Base-by-base conservation (phyloP, 768 basidiomycete genomes). In the Lentinus brumalis region DNA sequence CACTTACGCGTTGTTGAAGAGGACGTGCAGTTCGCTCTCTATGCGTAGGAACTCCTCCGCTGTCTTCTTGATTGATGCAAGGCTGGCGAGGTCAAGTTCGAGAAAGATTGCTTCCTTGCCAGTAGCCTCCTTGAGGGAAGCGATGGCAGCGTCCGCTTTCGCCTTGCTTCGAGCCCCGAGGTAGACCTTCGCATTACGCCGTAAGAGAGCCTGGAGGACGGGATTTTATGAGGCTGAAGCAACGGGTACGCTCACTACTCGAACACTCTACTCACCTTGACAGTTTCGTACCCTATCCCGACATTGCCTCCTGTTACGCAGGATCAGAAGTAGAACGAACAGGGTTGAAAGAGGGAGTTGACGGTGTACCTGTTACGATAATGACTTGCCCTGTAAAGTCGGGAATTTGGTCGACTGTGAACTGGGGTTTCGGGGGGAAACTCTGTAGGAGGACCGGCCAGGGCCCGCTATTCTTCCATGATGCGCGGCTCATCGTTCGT, bases 181-280 rank as follows among this genome's bases (percentile, higher is more conserved):
- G 66, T 91, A 90, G 0, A 91, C 88, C 53, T 81, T 87, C 9
- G 87, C 88, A 66, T 87, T 83, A 64, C 83, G 84, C 16, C 66
- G 52, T 15, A 90, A 74, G 2, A 89, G 78, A 2, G 74, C 79
- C 83, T 86, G 60, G 16, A 8, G 21, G n/a, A 3, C 32, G 10
- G 12, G 12, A 41, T 7, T 42, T 4, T 39, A 29, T 42, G 16
- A 53, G 53, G 8, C 26, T 11, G 38, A 35, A 26, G 12, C 16
- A 18, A 11, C 26, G 29, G 2, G 47, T 16, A 14, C 10, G 7
- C 5, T 2, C 38, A 21, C 6, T 15, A 29, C 26, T 16, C 2
- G 29, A 14, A 4, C 5, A 42, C 29, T 9, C 18, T n/a, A n/a
- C 49, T 5, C 16, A 63, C 62, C 47, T 58, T 85, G 16, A 74